These are phyloP conservation scores for Calonectria naviculata DNA, from an alignment of 2,329 filamentous ascomycete species.

Conservation along the genomic window DNA sequence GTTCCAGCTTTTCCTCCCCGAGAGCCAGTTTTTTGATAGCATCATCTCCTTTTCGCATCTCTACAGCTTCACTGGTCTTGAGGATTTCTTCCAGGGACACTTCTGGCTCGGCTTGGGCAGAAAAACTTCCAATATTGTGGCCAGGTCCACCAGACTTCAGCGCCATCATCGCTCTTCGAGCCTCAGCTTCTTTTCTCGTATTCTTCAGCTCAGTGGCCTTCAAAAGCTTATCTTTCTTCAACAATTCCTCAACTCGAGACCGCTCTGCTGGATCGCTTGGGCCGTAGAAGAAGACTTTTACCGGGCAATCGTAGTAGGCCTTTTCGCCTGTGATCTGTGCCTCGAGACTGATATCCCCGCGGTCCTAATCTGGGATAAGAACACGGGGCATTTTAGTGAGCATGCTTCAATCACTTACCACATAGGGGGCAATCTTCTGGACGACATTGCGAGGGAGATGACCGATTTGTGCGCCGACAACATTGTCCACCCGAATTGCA, in stretches of 20 bases:
- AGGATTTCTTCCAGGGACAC: slow-evolving; percentile 73
- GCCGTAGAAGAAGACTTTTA: slow-evolving; percentile 77
- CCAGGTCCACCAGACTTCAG: slow-evolving; percentile 52
- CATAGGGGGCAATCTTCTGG: slow-evolving; percentile 77
- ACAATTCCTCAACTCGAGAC: slow-evolving; percentile 65
- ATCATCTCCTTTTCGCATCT: slow-evolving; percentile 72
- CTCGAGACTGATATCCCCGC: slow-evolving; percentile 72
- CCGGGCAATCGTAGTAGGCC: slow-evolving; percentile 76
- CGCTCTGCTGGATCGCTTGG: slow-evolving; percentile 66
- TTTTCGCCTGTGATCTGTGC: slow-evolving; percentile 76
- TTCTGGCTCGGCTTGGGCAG: slow-evolving; percentile 44
- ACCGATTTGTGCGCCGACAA: slow-evolving; percentile 79
- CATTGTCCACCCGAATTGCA: slow-evolving; percentile 83
- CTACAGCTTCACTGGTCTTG: slow-evolving; percentile 73
- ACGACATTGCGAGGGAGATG: slow-evolving; percentile 78
- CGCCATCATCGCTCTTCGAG: slow-evolving; percentile 57
- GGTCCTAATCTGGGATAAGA: slow-evolving; percentile 58
- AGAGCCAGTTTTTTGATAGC: slow-evolving; percentile 77
- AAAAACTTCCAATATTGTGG: slow-evolving; percentile 44
- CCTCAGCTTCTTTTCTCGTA: slow-evolving; percentile 64
- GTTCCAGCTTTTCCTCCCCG: slow-evolving; percentile 75
- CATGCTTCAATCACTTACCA: slow-evolving; percentile 58
- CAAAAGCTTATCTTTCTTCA: slow-evolving; percentile 75
- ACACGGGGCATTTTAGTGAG: background rate
- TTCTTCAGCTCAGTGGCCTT: slow-evolving; percentile 66